Conservation (phyloP, 257 asterid genomes). For the Penstemon barbatus region DNA sequence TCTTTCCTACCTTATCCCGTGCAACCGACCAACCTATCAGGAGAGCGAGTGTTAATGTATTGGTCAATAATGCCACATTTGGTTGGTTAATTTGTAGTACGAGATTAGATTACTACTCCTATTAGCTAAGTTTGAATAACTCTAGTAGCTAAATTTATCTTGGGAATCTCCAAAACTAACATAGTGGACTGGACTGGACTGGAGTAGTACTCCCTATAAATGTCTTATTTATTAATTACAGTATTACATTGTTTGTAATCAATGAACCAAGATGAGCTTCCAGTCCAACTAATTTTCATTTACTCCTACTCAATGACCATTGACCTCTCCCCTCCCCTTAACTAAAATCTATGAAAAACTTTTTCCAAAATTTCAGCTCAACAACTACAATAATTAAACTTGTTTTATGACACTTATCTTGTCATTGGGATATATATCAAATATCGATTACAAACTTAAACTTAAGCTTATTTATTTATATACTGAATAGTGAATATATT, state of each 20-base stretch:
- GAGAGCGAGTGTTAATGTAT: neutral
- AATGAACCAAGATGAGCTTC: conserved; percentile 7
- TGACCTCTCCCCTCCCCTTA: neutral
- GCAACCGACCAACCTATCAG: conserved; percentile 22
- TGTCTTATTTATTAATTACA: too few species aligned
- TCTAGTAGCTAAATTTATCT: neutral
- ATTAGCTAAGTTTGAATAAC: neutral
- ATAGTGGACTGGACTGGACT: neutral
- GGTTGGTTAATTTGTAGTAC: conserved; percentile 20
- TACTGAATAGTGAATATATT: too few species aligned
- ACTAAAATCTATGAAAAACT: conserved; percentile 21
- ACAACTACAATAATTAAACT: too few species aligned
- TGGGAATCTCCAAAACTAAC: conserved; percentile 25
- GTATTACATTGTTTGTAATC: too few species aligned
- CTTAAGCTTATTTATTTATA: too few species aligned
- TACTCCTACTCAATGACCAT: conserved; percentile 9
- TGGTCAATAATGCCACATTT: conserved; percentile 24
- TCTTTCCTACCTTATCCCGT: neutral
- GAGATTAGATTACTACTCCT: conserved; percentile 2
- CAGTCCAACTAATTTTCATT: conserved; percentile 29
- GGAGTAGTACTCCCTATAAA: too few species aligned
- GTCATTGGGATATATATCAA: too few species aligned
- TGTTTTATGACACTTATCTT: too few species aligned
- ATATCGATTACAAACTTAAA: too few species aligned
- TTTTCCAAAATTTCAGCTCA: neutral